Base-by-base conservation (phyloP, 441 rosid species). In the Pelargonium fulgidum region DNA sequence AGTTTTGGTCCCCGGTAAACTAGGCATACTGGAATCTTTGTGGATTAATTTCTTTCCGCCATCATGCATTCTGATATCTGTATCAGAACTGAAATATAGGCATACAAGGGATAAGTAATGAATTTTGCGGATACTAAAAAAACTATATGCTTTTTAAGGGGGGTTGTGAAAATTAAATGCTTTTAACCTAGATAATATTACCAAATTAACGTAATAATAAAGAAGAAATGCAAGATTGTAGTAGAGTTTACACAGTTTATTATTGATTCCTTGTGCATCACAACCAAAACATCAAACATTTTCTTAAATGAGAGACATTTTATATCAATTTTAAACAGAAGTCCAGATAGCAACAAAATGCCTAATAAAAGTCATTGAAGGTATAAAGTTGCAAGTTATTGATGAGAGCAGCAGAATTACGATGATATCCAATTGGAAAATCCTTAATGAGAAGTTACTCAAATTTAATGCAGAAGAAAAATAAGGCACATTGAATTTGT, bases 41-140 rank as follows among this genome's bases (percentile, higher is more conserved):
- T 54, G 77, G 14, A 16, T 71, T 42, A 54, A 70, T 67, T 74
- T 68, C 33, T 75, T 79, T 74, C 73, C 76, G 52, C 74, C 70
- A 66, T 69, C 75, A 68, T 48, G 74, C 87, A 86, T 83, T 41
- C 58, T 73, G 68, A 79, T 78, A 74, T 78, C 71, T 65, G 61
- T 39, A 68, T 20, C 45, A 70, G 61, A 72, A 65, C 68, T 69
- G 65, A 68, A 69, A 70, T 26, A 36, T 58, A 33, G 62, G 64
- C 33, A 67, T 33, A 54, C 48, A 68, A 19, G 36, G 62, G 62
- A 22, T 56, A 42, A 61, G 47, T 39, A 69, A 71, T 67, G 45
- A 44, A 17, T 61, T 54, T 64, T 17, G 41, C 4, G 3, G 62
- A 66, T 26, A 14, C 13, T 7, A 13, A 9, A 47, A 22, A 33